Conservation (phyloP, 164 flowering plant genomes). For the Vitis vinifera region ASM3070453v1 NC_081811.1:14354001-14354500, state of each 20-base stretch:
- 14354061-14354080: conserved; percentile 57
- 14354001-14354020: conserved; percentile 47
- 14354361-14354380: no score
- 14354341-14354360: no score
- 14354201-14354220: no score
- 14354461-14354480: conserved; percentile 41
- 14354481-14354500: conserved; percentile 96
- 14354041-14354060: conserved; percentile 48
- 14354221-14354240: no score
- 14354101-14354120: conserved; percentile 67
- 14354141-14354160: conserved; percentile 63
- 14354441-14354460: neutral
- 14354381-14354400: no score
- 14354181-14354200: no score
- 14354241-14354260: no score
- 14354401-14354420: no score
- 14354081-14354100: conserved; percentile 86
- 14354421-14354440: neutral
- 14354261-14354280: no score
- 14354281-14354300: no score
- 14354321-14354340: no score
- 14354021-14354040: conserved; percentile 59
- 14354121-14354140: conserved; percentile 56
- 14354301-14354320: no score
- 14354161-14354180: neutral